These are phyloP conservation scores for Carpinus viminea DNA, from an alignment of 306 rosid genomes.

Conservation along the genomic window DNA sequence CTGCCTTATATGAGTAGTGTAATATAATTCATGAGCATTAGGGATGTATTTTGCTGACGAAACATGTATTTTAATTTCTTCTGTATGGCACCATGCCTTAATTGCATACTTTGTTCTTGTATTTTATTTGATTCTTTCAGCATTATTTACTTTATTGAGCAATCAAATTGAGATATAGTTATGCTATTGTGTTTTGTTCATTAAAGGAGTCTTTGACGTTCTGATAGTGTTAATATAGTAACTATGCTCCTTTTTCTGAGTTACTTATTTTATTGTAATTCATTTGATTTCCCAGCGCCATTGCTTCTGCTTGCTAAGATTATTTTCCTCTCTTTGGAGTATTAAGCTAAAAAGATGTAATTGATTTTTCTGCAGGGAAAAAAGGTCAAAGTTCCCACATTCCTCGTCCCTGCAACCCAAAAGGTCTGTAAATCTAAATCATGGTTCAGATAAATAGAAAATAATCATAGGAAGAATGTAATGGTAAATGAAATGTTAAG, in stretches of 20 bases:
- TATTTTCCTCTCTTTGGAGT: constrained; percentile 9
- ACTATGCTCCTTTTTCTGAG: constrained; percentile 4
- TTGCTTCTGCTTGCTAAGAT: background rate
- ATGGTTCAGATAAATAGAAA: background rate
- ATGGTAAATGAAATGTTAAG: constrained; percentile 8
- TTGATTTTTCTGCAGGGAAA: constrained; percentile 66
- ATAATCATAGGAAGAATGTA: constrained; percentile 17
- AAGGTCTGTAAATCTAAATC: constrained; percentile 55
- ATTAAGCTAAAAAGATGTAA: background rate
- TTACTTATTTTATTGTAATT: constrained; percentile 1
- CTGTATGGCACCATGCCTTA: background rate
- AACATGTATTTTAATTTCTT: background rate
- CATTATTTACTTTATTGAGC: background rate
- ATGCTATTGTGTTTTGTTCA: background rate
- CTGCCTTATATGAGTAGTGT: background rate
- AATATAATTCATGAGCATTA: background rate
- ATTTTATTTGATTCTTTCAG: background rate
- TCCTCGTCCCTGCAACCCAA: constrained; percentile 98
- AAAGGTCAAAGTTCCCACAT: constrained; percentile 93
- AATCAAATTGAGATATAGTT: background rate
- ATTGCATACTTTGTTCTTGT: background rate
- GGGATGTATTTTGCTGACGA: background rate
- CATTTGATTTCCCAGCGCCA: background rate
- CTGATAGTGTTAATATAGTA: background rate
- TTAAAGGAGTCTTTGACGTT: background rate